Base-by-base conservation (phyloP, 768 basidiomycete species). In the Agaricus sinodeliciosus region DNA sequence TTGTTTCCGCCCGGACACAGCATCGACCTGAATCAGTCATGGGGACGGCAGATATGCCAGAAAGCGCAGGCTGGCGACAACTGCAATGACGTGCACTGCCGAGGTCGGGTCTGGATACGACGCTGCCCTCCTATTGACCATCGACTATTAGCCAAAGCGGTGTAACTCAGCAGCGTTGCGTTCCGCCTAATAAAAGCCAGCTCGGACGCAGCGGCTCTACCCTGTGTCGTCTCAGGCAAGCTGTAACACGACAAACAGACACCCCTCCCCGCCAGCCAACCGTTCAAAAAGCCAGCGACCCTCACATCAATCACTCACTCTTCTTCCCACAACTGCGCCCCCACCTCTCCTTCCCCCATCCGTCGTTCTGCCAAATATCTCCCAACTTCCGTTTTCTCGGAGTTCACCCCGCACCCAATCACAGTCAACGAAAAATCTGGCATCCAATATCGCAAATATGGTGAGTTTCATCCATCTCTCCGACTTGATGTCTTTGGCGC, bases 181-280 rank as follows among this genome's bases (percentile, higher is more conserved):
- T 36, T 31, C 31, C 34, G 45, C 31, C 45, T 22, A 22, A 22
- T 22, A 22, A 22, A 22, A 22, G 34, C n/a, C 6, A 4, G 9
- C 15, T 1, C 11, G 11, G 18, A 42, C 26, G 28, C 18, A 4
- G 28, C 28, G 22, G 37, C 25, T 28, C 27, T 41, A 54, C 52
- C 45, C 46, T 26, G 52, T 42, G 45, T 54, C 19, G 39, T 31
- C 37, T 47, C 51, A 46, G 51, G 44, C 40, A 19, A 26, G 26
- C 40, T 48, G 52, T 54, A 54, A 54, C 52, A 43, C 44, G 31
- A 44, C 37, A 26, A 37, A 53, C 51, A 53, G n/a, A n/a, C n/a
- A n/a, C n/a, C n/a, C n/a, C n/a, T n/a, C n/a, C n/a, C n/a, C 13
- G 47, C 37, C 31, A 37, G 27, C 44, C 16, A 13, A 18, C 15